Conservation (phyloP, 257 asterid genomes). For the Rehmannia glutinosa region DNA sequence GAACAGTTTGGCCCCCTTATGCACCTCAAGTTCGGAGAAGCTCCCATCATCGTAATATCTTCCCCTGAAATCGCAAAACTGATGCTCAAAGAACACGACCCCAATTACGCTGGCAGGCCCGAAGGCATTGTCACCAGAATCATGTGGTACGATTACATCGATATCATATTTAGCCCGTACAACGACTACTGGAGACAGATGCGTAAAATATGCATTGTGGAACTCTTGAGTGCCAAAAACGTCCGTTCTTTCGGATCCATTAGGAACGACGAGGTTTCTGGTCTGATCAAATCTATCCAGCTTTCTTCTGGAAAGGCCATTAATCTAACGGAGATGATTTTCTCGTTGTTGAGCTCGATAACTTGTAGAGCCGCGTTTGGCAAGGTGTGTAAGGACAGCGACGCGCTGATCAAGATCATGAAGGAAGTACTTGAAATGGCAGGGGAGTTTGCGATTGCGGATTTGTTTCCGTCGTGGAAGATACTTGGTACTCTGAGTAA, state of each 20-base stretch:
- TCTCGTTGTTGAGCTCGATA: conserved; percentile 6
- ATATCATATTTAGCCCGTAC: conserved; percentile 19
- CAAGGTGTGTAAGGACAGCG: conserved; percentile 13
- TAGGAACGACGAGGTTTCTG: neutral
- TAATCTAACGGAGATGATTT: conserved; percentile 16
- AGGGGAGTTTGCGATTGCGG: conserved; percentile 22
- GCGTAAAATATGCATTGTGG: conserved; percentile 22
- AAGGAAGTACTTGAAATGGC: neutral
- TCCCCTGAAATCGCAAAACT: neutral
- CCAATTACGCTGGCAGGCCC: neutral
- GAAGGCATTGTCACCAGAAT: neutral
- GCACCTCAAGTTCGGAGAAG: neutral
- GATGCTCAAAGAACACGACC: neutral
- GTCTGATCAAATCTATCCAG: neutral
- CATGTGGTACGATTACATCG: conserved; percentile 1
- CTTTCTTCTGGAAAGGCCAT: neutral
- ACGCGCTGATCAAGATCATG: neutral
- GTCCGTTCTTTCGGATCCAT: conserved; percentile 15
- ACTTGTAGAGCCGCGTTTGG: conserved; percentile 31
- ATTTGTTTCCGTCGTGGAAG: conserved; percentile 32
- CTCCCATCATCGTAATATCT: neutral
- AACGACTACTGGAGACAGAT: conserved; percentile 31
- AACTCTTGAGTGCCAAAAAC: conserved; percentile 14
- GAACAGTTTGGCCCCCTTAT: neutral
- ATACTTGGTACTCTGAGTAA: conserved; percentile 2